Evolutionary conservation across 1,284 basidiomycete genomes (phyloP).

Genomic region (Sporisorium iseilematis-ciliati): DNA sequence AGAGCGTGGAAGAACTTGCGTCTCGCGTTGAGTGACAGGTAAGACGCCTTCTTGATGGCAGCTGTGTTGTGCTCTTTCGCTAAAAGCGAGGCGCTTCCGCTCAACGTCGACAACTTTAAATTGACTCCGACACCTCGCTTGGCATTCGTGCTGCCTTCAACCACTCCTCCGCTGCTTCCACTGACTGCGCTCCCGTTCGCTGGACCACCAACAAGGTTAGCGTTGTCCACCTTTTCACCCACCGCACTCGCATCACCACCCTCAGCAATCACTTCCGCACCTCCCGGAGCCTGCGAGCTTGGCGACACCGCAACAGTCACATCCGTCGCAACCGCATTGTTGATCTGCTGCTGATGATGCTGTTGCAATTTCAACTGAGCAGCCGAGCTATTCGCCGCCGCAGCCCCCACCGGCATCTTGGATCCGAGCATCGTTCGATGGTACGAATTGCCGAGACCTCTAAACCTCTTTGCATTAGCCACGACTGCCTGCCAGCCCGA

Average conservation of each 20-base stretch:
- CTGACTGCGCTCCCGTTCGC: slow-evolving; percentile 2
- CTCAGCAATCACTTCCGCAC: slow-evolving; percentile 19
- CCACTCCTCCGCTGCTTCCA: slow-evolving; percentile 9
- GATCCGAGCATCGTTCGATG: slow-evolving; percentile 30
- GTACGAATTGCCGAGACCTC: slow-evolving; percentile 40
- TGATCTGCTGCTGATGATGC: slow-evolving; percentile 35
- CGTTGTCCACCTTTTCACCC: slow-evolving; percentile 10
- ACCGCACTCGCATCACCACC: slow-evolving; percentile 9
- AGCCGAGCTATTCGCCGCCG: slow-evolving; percentile 23
- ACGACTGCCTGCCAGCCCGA: slow-evolving; percentile 82
- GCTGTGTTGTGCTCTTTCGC: slow-evolving; percentile 47
- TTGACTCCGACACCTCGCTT: slow-evolving; percentile 35
- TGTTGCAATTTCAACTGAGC: slow-evolving; percentile 33
- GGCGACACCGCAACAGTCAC: slow-evolving; percentile 25
- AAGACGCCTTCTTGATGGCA: slow-evolving; percentile 53
- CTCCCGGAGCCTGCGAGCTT: slow-evolving; percentile 37
- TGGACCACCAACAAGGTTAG: not conserved
- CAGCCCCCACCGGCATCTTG: slow-evolving; percentile 15
- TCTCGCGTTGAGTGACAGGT: slow-evolving; percentile 87
- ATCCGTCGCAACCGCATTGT: slow-evolving; percentile 10
- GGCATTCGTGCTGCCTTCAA: slow-evolving; percentile 8
- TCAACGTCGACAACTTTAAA: slow-evolving; percentile 32
- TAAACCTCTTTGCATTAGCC: slow-evolving; percentile 52
- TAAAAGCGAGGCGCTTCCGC: slow-evolving; percentile 38
- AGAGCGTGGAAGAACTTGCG: slow-evolving; percentile 97